Evolutionary conservation across 257 asterid species (phyloP).

Genomic region (Avicennia marina): DNA sequence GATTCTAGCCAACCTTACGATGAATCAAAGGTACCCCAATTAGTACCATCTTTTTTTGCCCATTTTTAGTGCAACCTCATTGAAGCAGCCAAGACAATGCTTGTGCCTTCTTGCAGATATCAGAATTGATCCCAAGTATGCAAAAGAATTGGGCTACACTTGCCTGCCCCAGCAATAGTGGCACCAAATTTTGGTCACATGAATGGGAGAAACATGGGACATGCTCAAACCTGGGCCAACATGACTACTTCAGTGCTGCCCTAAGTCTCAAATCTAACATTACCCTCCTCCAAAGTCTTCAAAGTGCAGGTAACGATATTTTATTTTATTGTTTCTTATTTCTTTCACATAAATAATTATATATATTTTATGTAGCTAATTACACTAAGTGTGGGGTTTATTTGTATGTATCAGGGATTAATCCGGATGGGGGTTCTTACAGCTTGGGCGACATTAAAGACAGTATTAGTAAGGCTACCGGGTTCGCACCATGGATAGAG

Average conservation of each 20-base stretch:
- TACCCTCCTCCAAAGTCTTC: constrained; percentile 26
- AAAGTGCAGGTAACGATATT: constrained; percentile 20
- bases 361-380: background rate
- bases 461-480: constrained; percentile 7
- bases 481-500: constrained; percentile 18
- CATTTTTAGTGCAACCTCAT: too few relatives aligned
- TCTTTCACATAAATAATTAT: too few relatives aligned
- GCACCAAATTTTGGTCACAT: constrained; percentile 34
- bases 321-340: too few relatives aligned
- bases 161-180: constrained; percentile 36
- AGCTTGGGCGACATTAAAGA: constrained; percentile 8
- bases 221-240: constrained; percentile 33
- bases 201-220: constrained; percentile 56
- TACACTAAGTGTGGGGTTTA: background rate
- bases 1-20: constrained; percentile 22
- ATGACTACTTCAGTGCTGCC: constrained; percentile 30
- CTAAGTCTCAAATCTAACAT: constrained; percentile 26
- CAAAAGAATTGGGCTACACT: constrained; percentile 39
- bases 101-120: constrained; percentile 13
- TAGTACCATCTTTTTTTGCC: too few relatives aligned
- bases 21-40: constrained; percentile 32
- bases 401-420: constrained; percentile 10
- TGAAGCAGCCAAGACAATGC: too few relatives aligned
- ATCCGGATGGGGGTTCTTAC: constrained; percentile 18
- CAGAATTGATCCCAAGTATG: constrained; percentile 24